Evolutionary conservation across 352 stramenopile genomes (phyloP), one percentile per base, ranked within the genome.

Genomic region (Phytophthora meadii): DNA sequence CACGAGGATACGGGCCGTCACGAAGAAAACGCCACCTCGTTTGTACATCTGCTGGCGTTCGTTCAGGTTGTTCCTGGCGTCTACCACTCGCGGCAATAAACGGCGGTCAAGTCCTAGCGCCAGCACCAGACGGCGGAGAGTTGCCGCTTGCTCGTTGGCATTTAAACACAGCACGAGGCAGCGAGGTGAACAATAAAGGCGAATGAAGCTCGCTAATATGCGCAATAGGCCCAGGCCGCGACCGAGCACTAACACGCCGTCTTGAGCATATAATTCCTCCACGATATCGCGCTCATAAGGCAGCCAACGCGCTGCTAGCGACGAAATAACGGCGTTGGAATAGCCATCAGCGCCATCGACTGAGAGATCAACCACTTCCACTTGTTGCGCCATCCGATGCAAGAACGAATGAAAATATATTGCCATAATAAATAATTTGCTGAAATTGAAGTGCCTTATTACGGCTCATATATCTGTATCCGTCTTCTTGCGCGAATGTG

Each of bases 1-100:
- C 58, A 99, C 98, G 7, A 99, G 81, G 61, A 99, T 99, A 11
- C 97, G 88, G 42, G 89, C 97, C 9, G 97, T 99, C 42, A 99
- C 93, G 60, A 99, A 81, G 60, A 96, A 97, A 32, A 97, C 93
- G 12, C 94, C 92, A 30, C 97, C 97, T 9, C 85, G 75, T 51
- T 91, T 87, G 83, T 99, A 99, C 54, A 99, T 71, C 12, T 88
- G 77, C 45, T 80, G 66, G 2, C 94, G 77, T 60, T 98, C 92
- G 10, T 74, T 68, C 12, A 82, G 70, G 41, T 75, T 88, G 58
- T 79, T 95, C 45, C 95, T 90, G 17, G 85, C 70, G 42, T 93
- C 87, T 22, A 97, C 74, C 3, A 98, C 80, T 14, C 86, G 89
- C 14, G 97, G 97, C 27, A 99, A 69, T 36, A 90, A 66, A n/a